These are phyloP conservation scores for Parathielavia hyrcaniae DNA, from an alignment of 495 filamentous ascomycete species.

Conservation along the genomic window DNA sequence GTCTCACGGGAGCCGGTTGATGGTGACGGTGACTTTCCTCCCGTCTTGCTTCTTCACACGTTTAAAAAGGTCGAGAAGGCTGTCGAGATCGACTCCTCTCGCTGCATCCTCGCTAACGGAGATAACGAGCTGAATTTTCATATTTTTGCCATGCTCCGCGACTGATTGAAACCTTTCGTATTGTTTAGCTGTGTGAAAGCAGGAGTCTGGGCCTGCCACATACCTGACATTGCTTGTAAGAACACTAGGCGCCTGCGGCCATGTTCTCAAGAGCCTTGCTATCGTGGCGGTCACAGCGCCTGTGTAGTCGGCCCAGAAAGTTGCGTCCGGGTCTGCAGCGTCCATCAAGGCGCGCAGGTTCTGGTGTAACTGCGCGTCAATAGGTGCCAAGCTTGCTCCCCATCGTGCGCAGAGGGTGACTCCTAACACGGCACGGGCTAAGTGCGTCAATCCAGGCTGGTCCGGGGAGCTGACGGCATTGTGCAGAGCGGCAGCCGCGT, in stretches of 20 bases:
- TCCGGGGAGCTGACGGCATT: conserved; percentile 63
- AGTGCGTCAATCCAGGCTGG: conserved; percentile 66
- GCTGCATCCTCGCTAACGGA: conserved; percentile 23
- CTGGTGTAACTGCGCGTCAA: conserved; percentile 38
- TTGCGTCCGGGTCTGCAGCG: conserved; percentile 29
- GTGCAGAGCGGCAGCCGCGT: conserved; percentile 64
- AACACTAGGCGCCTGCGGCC: conserved; percentile 22
- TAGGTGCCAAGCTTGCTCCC: conserved; percentile 55
- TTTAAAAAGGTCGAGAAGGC: conserved; percentile 31
- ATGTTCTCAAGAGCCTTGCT: conserved; percentile 31
- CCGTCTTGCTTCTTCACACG: conserved; percentile 26
- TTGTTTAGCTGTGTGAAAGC: neutral
- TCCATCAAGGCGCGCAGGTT: conserved; percentile 37
- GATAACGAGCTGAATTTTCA: conserved; percentile 31
- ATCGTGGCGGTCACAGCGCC: conserved; percentile 37
- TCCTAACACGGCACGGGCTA: conserved; percentile 62
- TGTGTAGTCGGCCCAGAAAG: conserved; percentile 43
- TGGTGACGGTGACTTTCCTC: conserved; percentile 27
- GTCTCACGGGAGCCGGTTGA: conserved; percentile 11
- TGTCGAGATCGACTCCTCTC: conserved; percentile 23
- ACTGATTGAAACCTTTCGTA: conserved; percentile 28
- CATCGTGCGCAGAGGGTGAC: conserved; percentile 72
- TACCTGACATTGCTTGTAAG: conserved; percentile 32
- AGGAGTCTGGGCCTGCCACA: conserved; percentile 10
- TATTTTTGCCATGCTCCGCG: conserved; percentile 25